Base-by-base conservation (phyloP, 176 grass and related monocot species). In the Pontederia crassipes region DNA sequence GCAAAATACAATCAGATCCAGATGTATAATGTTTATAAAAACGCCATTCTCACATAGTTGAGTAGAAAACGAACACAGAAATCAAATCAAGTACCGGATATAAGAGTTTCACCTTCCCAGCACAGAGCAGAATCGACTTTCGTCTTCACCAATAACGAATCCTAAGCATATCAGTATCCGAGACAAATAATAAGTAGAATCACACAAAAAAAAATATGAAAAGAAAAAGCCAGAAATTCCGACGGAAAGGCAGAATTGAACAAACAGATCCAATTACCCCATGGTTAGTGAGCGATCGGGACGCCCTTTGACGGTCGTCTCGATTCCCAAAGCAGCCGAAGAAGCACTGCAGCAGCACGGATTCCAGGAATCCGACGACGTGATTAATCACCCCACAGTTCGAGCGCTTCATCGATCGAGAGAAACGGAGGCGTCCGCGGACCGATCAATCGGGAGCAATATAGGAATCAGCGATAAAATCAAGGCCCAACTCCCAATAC, bases 291-390 rank as follows among this genome's bases (percentile, higher is more conserved):
- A 48, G 15, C 1, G 50, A 17, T 47, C 12, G 29, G 29, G 16
- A 47, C 28, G 54, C 64, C 71, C 51, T 64, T 59, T 50, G 71
- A 7, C 45, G 16, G n/a, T 73, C 50, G 20, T 55, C 58, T 48
- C 64, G 62, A 29, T 46, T 56, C 28, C 71, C 49, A 40, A 73
- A 73, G 71, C 71, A 73, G 17, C 58, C 17, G 10, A 73, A 73
- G 49, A 73, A 64, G 48, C 71, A 73, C 20, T 51, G 50, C 59
- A 64, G 54, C 8, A 73, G 24, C 11, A 45, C 59, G 3, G 71
- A 63, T 28, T 73, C 71, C 12, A 73, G 52, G n/a, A 73, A 73
- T 0, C 51, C 17, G 18, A 73, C 9, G 52, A 64, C 59, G 9
- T 53, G 16, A 13, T 62, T 56, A 60, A 73, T 26, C 8, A 40